Base-by-base conservation (phyloP, 2,329 filamentous ascomycete species). In the Talaromyces albobiverticillius region DNA sequence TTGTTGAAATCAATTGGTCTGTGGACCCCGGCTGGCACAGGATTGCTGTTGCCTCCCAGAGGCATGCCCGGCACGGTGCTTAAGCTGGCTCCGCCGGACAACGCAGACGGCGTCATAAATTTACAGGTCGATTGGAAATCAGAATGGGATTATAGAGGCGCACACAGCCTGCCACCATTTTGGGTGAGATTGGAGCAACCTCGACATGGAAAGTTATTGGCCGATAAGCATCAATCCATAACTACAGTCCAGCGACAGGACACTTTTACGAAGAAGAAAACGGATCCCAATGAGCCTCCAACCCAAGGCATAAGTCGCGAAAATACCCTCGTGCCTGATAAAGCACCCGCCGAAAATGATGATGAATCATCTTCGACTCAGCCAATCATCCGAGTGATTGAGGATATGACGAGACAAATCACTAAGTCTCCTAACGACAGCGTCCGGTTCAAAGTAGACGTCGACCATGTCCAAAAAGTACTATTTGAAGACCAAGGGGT, bases 91-190 rank as follows among this genome's bases (percentile, higher is more conserved):
- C 75, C 82, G 1, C 67, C 83, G 8, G 79, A 85, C 55, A 82
- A 85, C 59, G 83, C 82, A 0, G 83, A 86, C 59, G 83, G 83
- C 0, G 75, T 84, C 60, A 65, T 86, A 13, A 84, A 81, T 4
- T 66, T 86, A 31, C 75, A 78, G 1, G 77, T 83, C 0, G 68
- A 71, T n/a, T 86, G 83, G 83, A 75, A 77, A 7, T 72, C 73
- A 14, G 67, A 73, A 9, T 83, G 82, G 80, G 82, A 77, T 2
- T 76, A 73, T 7, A 74, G 82, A 43, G 76, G 79, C 57, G 74
- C 74, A 18, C 71, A 70, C 0, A 78, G 80, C 31, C 62, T 85
- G 4, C 82, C 83, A 2, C 83, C 82, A 0, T 84, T 84, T 59
- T 86, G 82, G 83, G 63, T 66, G 43, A 60, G 67, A 22, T 56